Evolutionary conservation across 1,139 yeast species (phyloP).

Genomic region (Diutina siamensis): DNA sequence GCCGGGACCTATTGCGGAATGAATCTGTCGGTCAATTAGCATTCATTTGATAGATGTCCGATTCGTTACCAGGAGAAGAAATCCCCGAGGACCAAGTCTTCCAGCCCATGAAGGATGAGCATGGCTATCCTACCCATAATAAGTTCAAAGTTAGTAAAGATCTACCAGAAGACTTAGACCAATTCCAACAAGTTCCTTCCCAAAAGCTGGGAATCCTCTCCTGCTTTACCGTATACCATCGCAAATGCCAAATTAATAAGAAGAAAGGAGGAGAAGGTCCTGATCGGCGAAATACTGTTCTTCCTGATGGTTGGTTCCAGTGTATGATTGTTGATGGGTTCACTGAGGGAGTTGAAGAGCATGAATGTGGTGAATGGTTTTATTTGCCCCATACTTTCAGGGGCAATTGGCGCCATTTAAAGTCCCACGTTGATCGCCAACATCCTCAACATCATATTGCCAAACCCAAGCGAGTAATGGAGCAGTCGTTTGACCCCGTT

Average conservation of each 20-base stretch:
- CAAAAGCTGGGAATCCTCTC: not conserved
- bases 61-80: too few relatives aligned
- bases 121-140: not conserved
- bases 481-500: constrained; percentile 1
- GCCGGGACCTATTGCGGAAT: not conserved
- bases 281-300: constrained; percentile 1
- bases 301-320: constrained; percentile 1
- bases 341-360: not conserved
- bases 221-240: not conserved
- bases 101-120: not conserved
- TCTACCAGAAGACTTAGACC: not conserved
- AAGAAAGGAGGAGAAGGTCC: constrained; percentile 4
- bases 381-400: not conserved
- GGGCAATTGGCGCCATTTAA: constrained; percentile 3
- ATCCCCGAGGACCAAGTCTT: constrained; percentile 2
- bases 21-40: not conserved
- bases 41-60: too few relatives aligned
- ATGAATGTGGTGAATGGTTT: constrained; percentile 1
- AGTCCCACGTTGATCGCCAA: not conserved
- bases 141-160: not conserved
- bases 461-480: not conserved
- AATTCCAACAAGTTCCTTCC: not conserved
- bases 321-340: not conserved
- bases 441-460: not conserved
- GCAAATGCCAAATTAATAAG: not conserved